Conservation (phyloP, 495 filamentous ascomycete genomes). For the Tuber calosporum region DNA sequence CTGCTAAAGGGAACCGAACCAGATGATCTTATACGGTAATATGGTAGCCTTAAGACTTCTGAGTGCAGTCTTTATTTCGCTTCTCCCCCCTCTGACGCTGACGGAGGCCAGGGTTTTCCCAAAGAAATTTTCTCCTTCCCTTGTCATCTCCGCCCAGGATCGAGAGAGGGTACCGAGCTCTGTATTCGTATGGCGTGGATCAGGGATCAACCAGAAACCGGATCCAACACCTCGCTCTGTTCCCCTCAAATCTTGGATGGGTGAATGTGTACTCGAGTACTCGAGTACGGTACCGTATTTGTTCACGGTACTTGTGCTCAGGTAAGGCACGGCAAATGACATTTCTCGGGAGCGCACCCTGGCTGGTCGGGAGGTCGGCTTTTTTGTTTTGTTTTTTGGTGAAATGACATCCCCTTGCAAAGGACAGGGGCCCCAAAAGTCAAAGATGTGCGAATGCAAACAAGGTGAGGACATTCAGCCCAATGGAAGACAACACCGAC, state of each 20-base stretch:
- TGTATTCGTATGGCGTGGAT: slow-evolving; percentile 11
- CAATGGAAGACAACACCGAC: neutral
- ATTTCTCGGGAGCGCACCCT: neutral
- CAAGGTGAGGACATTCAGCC: neutral
- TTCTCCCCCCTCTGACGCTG: neutral
- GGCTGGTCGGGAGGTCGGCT: neutral
- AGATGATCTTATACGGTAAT: neutral
- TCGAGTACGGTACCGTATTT: neutral
- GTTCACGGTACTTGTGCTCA: neutral
- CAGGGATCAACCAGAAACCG: slow-evolving; percentile 30
- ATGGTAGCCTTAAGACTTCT: neutral
- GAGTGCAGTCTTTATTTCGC: neutral
- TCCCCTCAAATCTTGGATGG: neutral
- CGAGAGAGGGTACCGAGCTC: slow-evolving; percentile 12
- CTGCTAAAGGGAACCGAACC: neutral
- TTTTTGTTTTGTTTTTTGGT: neutral
- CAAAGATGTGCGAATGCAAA: neutral
- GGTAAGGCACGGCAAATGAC: neutral
- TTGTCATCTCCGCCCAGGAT: slow-evolving; percentile 24
- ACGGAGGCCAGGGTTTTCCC: slow-evolving; percentile 21
- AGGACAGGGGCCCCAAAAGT: neutral
- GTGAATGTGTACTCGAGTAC: too few species aligned
- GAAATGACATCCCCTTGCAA: neutral
- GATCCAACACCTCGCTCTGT: slow-evolving; percentile 26
- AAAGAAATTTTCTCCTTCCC: slow-evolving; percentile 16